Evolutionary conservation across 129 eudicot species (phyloP), one percentile per base, ranked within the genome.

Genomic region (Rutidosis leptorrhynchoides): DNA sequence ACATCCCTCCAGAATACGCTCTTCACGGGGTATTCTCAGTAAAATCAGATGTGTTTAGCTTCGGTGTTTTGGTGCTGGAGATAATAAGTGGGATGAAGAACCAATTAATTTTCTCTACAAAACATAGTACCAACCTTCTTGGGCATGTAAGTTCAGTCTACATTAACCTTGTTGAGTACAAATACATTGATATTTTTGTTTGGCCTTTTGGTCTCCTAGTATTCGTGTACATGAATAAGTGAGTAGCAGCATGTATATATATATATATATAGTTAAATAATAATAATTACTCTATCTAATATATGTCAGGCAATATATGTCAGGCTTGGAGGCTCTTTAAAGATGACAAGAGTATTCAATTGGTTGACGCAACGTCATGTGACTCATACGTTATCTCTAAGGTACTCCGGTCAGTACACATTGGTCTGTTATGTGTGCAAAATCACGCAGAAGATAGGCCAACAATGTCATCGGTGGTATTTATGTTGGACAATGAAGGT

Each of bases 81-180:
- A 73, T 67, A 3, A 71, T 78, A 19, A 78, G 79, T 1, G 83
- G 76, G n/a, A 74, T 8, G 49, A 74, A 60, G 19, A 79, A 68
- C 9, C 28, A 69, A 69, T n/a, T 73, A 65, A 62, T 74, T 79
- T 58, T 17, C 65, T 24, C 51, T 35, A 14, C 28, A 1, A 30
- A 68, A 1, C 64, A 79, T 9, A 14, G 24, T 25, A 64, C 58
- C 22, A 79, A 74, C 52, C 79, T 79, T 74, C 76, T 79, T 23
- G 69, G 59, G 20, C 78, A 74, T 14, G 83, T 79, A 73, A 79
- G 76, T 2, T n/a, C n/a, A n/a, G n/a, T n/a, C n/a, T n/a, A n/a
- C n/a, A n/a, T n/a, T n/a, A n/a, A n/a, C n/a, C n/a, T n/a, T n/a
- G n/a, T n/a, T n/a, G n/a, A n/a, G n/a, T n/a, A n/a, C n/a, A n/a